Evolutionary conservation across 2,329 filamentous ascomycete genomes (phyloP), one percentile per base, ranked within the genome.

Genomic region (Sphaerostilbella broomeana): DNA sequence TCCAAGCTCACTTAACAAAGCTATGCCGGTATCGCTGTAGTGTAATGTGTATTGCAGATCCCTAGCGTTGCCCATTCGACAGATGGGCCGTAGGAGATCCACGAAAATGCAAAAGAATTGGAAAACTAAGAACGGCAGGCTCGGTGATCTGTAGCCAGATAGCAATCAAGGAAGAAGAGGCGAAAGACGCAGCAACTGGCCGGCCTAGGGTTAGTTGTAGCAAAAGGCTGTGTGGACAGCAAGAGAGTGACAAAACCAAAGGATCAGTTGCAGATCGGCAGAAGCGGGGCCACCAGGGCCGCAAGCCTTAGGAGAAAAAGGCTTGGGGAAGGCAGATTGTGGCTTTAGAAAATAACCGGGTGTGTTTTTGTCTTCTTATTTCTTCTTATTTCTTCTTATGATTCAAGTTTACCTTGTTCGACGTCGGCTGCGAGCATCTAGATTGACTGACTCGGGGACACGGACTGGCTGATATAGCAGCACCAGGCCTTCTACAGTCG

Each of bases 11-110:
- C 34, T 42, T 34, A 22, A 35, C 35, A 35, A 42, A 42, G 40
- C 40, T 42, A 38, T 42, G 34, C 40, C 40, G 40, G 40, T 42
- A 42, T 42, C 40, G 40, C 40, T 38, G 31, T 38, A 35, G 35
- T 30, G 40, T 34, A 29, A n/a, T n/a, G 29, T 20, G 38, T 38
- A 42, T 34, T 42, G 40, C 40, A 42, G 40, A 42, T 42, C 40
- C 34, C 24, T 28, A 35, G 26, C 40, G 37, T 35, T 35, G 38
- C 40, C 30, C 29, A 38, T 42, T 42, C 35, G 40, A 42, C 38
- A 35, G 40, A 27, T 22, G 34, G 19, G 29, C 27, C 11, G 20
- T 25, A 26, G 16, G 26, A n/a, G n/a, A n/a, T n/a, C n/a, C n/a
- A n/a, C n/a, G n/a, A n/a, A n/a, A n/a, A n/a, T n/a, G n/a, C n/a